phyloP scores from a whole-genome alignment of 352 stramenopile genomes.

The Saprolegnia parasitica region DNA sequence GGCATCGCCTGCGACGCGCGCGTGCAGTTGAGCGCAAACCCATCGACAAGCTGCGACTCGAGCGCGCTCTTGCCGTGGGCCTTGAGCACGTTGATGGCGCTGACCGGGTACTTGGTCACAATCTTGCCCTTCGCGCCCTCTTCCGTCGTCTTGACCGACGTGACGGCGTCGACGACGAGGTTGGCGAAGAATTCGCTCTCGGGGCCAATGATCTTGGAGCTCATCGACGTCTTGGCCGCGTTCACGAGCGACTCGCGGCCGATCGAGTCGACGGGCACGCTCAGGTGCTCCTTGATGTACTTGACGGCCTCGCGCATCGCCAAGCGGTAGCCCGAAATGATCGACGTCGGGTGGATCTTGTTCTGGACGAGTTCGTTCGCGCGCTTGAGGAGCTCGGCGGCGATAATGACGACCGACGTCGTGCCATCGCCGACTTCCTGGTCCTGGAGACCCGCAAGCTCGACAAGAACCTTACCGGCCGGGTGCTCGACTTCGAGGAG shows the following conservation, averaged over 20 bases:
- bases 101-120: slow-evolving; percentile 93
- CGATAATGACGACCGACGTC: slow-evolving; percentile 99
- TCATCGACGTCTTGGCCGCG: slow-evolving; percentile 98
- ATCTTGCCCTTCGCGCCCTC: slow-evolving; percentile 76
- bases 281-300: slow-evolving; percentile 98
- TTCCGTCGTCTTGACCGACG: slow-evolving; percentile 92
- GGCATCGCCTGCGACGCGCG: slow-evolving; percentile 98
- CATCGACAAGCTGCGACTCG: slow-evolving; percentile 89
- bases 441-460: slow-evolving; percentile 98
- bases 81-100: slow-evolving; percentile 99
- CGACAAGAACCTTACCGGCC: slow-evolving; percentile 97
- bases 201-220: slow-evolving; percentile 98
- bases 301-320: slow-evolving; percentile 98
- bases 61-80: slow-evolving; percentile 87
- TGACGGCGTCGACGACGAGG: slow-evolving; percentile 96
- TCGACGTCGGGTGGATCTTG: slow-evolving; percentile 98
- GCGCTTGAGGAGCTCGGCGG: slow-evolving; percentile 94
- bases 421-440: slow-evolving; percentile 99
- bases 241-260: slow-evolving; percentile 94
- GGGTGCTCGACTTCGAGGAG: slow-evolving; percentile 99
- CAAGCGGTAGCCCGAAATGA: slow-evolving; percentile 98
- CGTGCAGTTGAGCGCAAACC: slow-evolving; percentile 97
- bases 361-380: slow-evolving; percentile 97
- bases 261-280: slow-evolving; percentile 93
- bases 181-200: slow-evolving; percentile 97